A percentile compares a stretch with the other conserved stretches of the same genome.
phyloP scores from a whole-genome alignment of 2,329 filamentous ascomycete species.

The Cordyceps cateniannulata region DNA sequence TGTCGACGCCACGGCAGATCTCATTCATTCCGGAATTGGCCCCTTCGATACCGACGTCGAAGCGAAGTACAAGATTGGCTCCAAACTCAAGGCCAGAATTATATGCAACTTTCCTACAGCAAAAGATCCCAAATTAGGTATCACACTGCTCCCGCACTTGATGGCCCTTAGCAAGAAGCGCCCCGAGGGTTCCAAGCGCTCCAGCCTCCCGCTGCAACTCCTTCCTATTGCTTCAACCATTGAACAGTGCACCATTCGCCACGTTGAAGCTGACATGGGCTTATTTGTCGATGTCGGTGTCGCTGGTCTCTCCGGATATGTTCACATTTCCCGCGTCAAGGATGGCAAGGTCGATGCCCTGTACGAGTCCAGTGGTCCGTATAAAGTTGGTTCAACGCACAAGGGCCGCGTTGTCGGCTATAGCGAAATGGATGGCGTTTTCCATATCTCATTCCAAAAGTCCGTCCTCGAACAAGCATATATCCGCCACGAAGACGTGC shows the following conservation, averaged over 20 bases:
- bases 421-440: conserved; percentile 79
- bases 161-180: conserved; percentile 50
- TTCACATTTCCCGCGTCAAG: conserved; percentile 88
- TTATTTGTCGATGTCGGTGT: conserved; percentile 67
- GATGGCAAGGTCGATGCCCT: conserved; percentile 84
- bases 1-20: conserved; percentile 82
- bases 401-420: conserved; percentile 78
- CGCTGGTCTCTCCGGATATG: conserved; percentile 69
- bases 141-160: conserved; percentile 84
- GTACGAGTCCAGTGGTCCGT: conserved; percentile 69
- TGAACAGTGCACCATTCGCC: conserved; percentile 70
- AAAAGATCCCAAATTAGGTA: conserved; percentile 74
- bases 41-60: conserved; percentile 63
- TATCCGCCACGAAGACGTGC: conserved; percentile 85
- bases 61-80: conserved; percentile 73
- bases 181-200: conserved; percentile 26
- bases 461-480: conserved; percentile 80
- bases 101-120: conserved; percentile 80
- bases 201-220: conserved; percentile 47
- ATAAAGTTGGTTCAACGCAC: conserved; percentile 71
- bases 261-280: conserved; percentile 74
- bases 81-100: conserved; percentile 78
- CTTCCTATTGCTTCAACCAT: conserved; percentile 70
- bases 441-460: conserved; percentile 76
- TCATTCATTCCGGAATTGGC: conserved; percentile 78